Evolutionary conservation across 2,329 filamentous ascomycete genomes (phyloP).

Genomic region (Ceratocystis lukuohia): DNA sequence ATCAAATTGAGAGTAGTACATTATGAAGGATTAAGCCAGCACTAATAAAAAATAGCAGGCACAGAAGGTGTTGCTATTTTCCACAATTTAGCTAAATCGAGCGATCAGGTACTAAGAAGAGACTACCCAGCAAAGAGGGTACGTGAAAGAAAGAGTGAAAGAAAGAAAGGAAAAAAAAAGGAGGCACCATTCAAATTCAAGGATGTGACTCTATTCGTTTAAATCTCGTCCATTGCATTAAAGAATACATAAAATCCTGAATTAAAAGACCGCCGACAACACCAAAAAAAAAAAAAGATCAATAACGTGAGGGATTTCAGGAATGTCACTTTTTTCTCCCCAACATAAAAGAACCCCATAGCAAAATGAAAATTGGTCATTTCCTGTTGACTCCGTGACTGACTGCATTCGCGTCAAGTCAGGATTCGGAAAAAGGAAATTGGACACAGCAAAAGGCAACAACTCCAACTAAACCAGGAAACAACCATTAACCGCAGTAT

Average conservation of each 20-base stretch:
- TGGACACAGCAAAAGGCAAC: background rate
- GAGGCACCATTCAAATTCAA: background rate
- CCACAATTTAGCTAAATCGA: background rate
- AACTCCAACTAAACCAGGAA: constrained; percentile 2
- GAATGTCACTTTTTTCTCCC: constrained; percentile 3
- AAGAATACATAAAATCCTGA: background rate
- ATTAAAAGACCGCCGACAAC: background rate
- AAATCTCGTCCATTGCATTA: background rate
- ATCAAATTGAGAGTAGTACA: no score
- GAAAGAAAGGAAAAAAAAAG: background rate
- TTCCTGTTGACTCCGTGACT: background rate
- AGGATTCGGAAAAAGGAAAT: background rate
- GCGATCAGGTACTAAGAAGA: background rate
- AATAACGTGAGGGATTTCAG: background rate
- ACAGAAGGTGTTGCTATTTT: background rate
- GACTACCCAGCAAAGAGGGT: background rate
- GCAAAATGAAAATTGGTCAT: background rate
- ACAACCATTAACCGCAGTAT: background rate
- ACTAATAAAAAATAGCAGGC: background rate
- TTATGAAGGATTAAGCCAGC: background rate
- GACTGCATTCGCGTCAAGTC: background rate
- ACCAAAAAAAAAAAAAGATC: background rate
- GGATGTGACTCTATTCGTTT: background rate
- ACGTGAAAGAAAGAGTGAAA: background rate
- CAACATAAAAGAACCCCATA: constrained; percentile 1